phyloP scores from a whole-genome alignment of 2,329 filamentous ascomycete species.

The Periconia sp. region DNA sequence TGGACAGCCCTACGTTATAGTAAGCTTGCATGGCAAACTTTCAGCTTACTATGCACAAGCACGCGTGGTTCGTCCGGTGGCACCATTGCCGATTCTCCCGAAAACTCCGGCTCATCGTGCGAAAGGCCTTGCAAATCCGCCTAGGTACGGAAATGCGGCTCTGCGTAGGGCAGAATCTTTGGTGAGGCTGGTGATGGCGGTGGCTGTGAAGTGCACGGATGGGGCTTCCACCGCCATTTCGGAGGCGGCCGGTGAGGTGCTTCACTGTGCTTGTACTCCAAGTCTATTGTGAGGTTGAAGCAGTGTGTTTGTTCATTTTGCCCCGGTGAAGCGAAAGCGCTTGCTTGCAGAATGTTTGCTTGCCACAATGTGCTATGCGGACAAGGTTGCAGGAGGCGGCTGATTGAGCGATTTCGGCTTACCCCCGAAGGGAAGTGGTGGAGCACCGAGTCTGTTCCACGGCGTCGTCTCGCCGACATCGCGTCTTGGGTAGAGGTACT shows the following conservation, averaged over 20 bases:
- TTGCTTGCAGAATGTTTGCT: background rate
- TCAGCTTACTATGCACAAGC: no score
- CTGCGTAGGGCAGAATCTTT: constrained; percentile 12
- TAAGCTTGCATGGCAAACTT: no score
- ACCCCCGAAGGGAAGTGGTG: background rate
- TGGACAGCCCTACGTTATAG: no score
- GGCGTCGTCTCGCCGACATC: no score
- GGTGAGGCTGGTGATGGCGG: constrained; percentile 16
- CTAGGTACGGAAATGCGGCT: no score
- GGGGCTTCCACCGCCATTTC: constrained; percentile 24
- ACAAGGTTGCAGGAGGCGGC: background rate
- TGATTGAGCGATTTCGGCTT: background rate
- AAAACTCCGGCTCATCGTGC: no score
- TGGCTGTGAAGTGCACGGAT: constrained; percentile 16
- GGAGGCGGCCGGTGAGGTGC: constrained; percentile 17
- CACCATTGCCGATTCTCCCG: no score
- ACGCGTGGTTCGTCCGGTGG: no score
- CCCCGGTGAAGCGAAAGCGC: background rate
- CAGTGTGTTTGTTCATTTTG: background rate
- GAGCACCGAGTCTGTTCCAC: background rate
- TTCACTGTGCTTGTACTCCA: background rate
- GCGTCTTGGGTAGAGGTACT: no score
- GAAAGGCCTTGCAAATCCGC: no score
- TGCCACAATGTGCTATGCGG: background rate
- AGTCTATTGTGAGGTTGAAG: background rate